phyloP scores from a whole-genome alignment of 805 yeast genomes.

The Saturnispora serradocipensis region DNA sequence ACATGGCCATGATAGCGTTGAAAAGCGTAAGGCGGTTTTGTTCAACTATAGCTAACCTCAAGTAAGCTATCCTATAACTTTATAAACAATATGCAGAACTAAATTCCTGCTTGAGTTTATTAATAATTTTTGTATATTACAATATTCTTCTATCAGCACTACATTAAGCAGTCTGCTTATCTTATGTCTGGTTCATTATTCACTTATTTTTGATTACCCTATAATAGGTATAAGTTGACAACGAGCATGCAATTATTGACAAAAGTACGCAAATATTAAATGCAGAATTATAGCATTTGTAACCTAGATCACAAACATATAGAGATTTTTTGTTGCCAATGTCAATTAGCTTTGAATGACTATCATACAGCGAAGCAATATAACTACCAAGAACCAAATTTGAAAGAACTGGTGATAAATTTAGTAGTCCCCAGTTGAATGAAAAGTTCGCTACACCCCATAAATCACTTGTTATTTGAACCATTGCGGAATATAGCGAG shows the following conservation, averaged over 20 bases:
- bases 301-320: conserved; percentile 20
- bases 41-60: conserved; percentile 7
- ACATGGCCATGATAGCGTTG: conserved; percentile 26
- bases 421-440: conserved; percentile 66
- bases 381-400: conserved; percentile 50
- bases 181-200: background rate
- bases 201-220: conserved; percentile 1
- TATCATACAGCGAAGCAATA: conserved; percentile 59
- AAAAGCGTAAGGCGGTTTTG: conserved; percentile 25
- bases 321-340: conserved; percentile 5
- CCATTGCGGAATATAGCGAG: conserved; percentile 59
- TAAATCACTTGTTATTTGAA: conserved; percentile 65
- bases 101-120: background rate
- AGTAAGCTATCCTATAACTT: background rate
- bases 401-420: conserved; percentile 56
- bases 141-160: background rate
- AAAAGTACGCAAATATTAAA: conserved; percentile 23
- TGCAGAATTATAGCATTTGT: conserved; percentile 31
- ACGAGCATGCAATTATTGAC: conserved; percentile 3
- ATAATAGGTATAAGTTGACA: conserved; percentile 4
- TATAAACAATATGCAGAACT: background rate
- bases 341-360: conserved; percentile 21
- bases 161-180: background rate
- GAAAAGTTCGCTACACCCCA: conserved; percentile 64
- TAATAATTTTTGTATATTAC: background rate